phyloP scores from a whole-genome alignment of 331 rosid species.

The Pyracantha coccinea region DNA sequence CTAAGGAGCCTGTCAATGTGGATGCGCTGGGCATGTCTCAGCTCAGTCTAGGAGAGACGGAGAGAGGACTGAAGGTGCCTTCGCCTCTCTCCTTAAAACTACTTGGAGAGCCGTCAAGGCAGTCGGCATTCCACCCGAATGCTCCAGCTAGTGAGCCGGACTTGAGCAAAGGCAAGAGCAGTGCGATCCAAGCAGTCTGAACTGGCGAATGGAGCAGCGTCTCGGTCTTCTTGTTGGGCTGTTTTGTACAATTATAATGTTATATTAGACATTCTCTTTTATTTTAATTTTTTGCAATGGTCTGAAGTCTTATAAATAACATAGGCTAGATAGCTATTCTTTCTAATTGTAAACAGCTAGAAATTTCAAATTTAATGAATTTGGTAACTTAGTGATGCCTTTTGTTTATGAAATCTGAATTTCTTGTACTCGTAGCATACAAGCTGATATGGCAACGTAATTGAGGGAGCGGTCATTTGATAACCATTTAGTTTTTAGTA shows the following conservation, averaged over 20 bases:
- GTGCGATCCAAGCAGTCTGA: slow-evolving; percentile 61
- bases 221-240: slow-evolving; percentile 6
- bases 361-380: slow-evolving; percentile 28
- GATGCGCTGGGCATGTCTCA: slow-evolving; percentile 90
- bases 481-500: too few species aligned
- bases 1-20: slow-evolving; percentile 72
- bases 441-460: too few species aligned
- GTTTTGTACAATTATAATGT: slow-evolving; percentile 35
- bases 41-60: slow-evolving; percentile 57
- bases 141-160: slow-evolving; percentile 52
- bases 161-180: slow-evolving; percentile 52
- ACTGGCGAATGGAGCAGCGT: slow-evolving; percentile 18
- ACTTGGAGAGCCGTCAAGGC: slow-evolving; percentile 78
- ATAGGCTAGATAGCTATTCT: slow-evolving; percentile 75
- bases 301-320: slow-evolving; percentile 39
- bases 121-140: slow-evolving; percentile 85
- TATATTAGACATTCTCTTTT: slow-evolving; percentile 9
- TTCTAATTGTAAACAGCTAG: slow-evolving; percentile 62
- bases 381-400: slow-evolving; percentile 11
- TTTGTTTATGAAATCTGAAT: slow-evolving; percentile 3
- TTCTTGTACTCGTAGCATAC: too few species aligned
- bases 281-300: slow-evolving; percentile 14
- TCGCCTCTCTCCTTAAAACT: slow-evolving; percentile 60
- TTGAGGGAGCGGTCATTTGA: too few species aligned
- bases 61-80: slow-evolving; percentile 42